Evolutionary conservation across 2,329 filamentous ascomycete species (phyloP).

Genomic region (Neonectria punicea): DNA sequence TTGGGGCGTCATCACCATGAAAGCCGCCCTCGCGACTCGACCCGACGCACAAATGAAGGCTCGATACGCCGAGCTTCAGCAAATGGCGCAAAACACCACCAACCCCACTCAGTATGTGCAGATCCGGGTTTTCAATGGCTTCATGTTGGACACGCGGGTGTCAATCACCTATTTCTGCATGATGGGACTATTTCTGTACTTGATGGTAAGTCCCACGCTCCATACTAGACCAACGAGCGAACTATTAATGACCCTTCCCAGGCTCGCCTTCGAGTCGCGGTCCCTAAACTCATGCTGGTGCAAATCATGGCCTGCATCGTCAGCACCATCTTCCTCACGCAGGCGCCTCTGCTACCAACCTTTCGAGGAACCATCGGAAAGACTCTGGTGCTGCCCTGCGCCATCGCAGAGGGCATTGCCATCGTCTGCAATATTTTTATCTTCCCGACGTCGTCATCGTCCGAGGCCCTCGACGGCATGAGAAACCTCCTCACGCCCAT

Average conservation of each 20-base stretch:
- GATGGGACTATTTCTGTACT: slow-evolving; percentile 32
- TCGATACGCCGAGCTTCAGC: slow-evolving; percentile 20
- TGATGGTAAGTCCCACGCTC: slow-evolving; percentile 6
- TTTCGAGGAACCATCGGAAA: slow-evolving; percentile 51
- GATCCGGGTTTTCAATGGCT: slow-evolving; percentile 28
- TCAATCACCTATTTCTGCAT: slow-evolving; percentile 34
- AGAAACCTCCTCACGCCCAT: slow-evolving; percentile 5
- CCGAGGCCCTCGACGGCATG: slow-evolving; percentile 48
- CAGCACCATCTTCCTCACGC: slow-evolving; percentile 56
- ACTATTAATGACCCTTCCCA: not conserved
- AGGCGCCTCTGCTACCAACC: slow-evolving; percentile 53
- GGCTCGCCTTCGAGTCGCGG: slow-evolving; percentile 55
- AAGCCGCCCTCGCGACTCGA: slow-evolving; percentile 32
- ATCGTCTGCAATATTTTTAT: slow-evolving; percentile 56
- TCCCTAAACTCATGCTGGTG: slow-evolving; percentile 56
- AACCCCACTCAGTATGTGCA: slow-evolving; percentile 26
- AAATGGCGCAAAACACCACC: slow-evolving; percentile 31
- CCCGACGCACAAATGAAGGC: slow-evolving; percentile 27
- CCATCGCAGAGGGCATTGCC: slow-evolving; percentile 57
- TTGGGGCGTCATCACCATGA: slow-evolving; percentile 35
- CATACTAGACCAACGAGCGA: not conserved
- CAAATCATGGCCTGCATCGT: slow-evolving; percentile 61
- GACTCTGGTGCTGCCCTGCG: slow-evolving; percentile 48
- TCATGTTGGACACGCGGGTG: slow-evolving; percentile 31
- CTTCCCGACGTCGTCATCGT: slow-evolving; percentile 61